Percentiles rank a stretch among this genome's conserved stretches.
Evolutionary conservation across 2,329 filamentous ascomycete genomes (phyloP).

Genomic region (Penicillium sp.): DNA sequence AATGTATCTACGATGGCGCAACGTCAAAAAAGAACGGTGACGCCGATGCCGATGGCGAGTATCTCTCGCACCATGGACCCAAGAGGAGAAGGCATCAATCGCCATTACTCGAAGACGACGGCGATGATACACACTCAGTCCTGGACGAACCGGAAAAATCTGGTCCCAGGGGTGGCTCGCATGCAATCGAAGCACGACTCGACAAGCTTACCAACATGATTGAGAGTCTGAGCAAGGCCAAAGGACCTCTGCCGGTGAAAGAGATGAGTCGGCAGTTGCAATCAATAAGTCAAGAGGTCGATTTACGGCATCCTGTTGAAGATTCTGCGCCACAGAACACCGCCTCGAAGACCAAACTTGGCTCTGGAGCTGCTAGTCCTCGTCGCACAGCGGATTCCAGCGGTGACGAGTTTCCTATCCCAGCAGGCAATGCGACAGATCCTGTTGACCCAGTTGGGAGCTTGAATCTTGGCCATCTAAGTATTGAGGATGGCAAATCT

Average conservation of each 20-base stretch:
- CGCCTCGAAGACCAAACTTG: slow-evolving; percentile 12
- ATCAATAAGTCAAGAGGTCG: slow-evolving; percentile 9
- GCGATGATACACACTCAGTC: slow-evolving; percentile 31
- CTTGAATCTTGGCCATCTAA: slow-evolving; percentile 39
- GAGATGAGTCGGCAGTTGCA: slow-evolving; percentile 13
- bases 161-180: slow-evolving; percentile 26
- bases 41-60: slow-evolving; percentile 13
- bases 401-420: slow-evolving; percentile 41
- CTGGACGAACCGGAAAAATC: slow-evolving; percentile 25
- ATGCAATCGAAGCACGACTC: slow-evolving; percentile 41
- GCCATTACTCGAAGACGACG: slow-evolving; percentile 25
- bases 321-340: slow-evolving; percentile 11
- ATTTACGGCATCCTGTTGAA: slow-evolving; percentile 6
- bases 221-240: slow-evolving; percentile 36
- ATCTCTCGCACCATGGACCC: slow-evolving; percentile 26
- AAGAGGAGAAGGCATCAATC: slow-evolving; percentile 34
- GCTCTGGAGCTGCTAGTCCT: slow-evolving; percentile 29
- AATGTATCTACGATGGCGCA: slow-evolving; percentile 40
- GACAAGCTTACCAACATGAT: slow-evolving; percentile 44
- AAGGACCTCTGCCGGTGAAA: slow-evolving; percentile 20
- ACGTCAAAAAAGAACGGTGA: slow-evolving; percentile 23
- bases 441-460: slow-evolving; percentile 40
- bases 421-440: slow-evolving; percentile 38
- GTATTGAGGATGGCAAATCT: slow-evolving; percentile 40
- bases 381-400: slow-evolving; percentile 31